These are phyloP conservation scores for Russula brevipes DNA, from an alignment of 768 basidiomycete genomes.

Conservation along the genomic window DNA sequence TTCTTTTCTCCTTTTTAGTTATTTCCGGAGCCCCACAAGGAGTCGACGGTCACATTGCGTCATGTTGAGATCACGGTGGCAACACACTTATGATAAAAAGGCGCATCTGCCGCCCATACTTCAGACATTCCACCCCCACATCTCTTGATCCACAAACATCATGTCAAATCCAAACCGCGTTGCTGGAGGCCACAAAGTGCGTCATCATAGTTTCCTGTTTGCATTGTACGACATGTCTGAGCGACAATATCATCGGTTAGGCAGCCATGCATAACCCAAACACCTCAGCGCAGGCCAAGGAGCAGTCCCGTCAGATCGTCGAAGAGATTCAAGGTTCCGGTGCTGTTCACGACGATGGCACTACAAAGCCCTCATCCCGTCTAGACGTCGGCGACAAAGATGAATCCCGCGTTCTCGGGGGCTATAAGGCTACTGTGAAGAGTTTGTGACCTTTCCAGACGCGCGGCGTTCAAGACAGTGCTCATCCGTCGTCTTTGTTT, in stretches of 20 bases:
- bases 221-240: background rate
- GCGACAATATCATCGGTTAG: conserved; percentile 5
- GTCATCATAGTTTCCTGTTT: background rate
- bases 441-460: conserved; percentile 18
- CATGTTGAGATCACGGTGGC: no score
- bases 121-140: no score
- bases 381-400: conserved; percentile 21
- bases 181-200: conserved; percentile 3
- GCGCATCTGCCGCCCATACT: background rate
- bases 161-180: conserved; percentile 1
- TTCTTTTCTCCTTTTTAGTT: no score
- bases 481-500: background rate
- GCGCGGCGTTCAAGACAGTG: no score
- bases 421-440: conserved; percentile 31
- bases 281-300: conserved; percentile 33
- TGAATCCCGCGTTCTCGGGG: conserved; percentile 28
- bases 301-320: conserved; percentile 29
- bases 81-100: background rate
- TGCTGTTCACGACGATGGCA: conserved; percentile 9
- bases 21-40: no score
- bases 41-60: no score
- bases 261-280: conserved; percentile 32
- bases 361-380: background rate
- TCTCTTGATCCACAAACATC: background rate
- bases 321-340: conserved; percentile 26